Evolutionary conservation across 768 basidiomycete genomes (phyloP).

Genomic region (Trametes cingulata): DNA sequence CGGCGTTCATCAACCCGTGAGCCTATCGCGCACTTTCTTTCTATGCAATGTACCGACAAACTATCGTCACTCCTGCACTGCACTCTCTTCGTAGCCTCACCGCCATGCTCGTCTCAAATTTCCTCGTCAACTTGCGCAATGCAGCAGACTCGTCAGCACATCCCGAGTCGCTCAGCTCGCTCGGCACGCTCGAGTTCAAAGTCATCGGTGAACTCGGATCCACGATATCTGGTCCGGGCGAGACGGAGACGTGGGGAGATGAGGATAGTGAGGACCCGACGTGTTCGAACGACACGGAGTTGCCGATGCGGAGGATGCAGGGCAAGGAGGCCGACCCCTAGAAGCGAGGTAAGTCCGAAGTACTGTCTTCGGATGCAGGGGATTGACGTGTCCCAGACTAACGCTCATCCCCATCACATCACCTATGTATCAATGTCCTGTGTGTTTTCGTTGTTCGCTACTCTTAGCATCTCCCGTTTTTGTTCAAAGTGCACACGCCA

Average conservation of each 20-base stretch:
- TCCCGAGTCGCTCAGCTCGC: background rate
- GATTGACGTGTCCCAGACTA: too few species aligned
- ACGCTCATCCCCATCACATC: too few species aligned
- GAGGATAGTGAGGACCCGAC: too few species aligned
- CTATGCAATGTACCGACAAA: background rate
- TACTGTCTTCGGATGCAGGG: too few species aligned
- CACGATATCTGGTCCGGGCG: background rate
- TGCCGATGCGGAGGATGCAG: background rate
- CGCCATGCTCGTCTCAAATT: background rate
- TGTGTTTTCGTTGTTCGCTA: too few species aligned
- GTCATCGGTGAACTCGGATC: background rate
- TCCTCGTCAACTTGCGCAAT: background rate
- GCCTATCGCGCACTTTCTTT: too few species aligned
- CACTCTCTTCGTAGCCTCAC: background rate
- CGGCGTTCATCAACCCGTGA: too few species aligned
- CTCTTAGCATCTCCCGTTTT: too few species aligned
- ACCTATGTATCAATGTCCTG: too few species aligned
- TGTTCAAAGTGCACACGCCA: too few species aligned
- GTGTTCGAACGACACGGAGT: background rate
- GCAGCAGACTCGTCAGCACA: background rate
- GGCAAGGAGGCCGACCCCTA: too few species aligned
- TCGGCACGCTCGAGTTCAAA: background rate
- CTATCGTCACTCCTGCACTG: background rate
- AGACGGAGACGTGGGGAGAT: background rate
- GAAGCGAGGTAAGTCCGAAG: too few species aligned